Base-by-base conservation (phyloP, 257 asterid genomes). In the Solanum habrochaites region DNA sequence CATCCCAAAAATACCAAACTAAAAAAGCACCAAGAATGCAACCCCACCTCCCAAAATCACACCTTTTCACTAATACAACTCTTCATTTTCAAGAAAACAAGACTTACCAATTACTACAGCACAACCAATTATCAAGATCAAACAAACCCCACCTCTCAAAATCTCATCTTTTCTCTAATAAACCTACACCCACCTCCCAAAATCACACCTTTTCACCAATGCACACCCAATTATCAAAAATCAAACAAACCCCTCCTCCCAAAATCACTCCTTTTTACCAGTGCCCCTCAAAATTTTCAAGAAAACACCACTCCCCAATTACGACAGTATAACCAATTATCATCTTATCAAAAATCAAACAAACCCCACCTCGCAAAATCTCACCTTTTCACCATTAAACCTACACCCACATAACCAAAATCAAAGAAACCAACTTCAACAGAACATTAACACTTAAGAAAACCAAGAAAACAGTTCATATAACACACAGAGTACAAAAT, bases 11-110 rank as follows among this genome's bases (percentile, higher is more conserved):
- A n/a, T 39, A 25, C 42, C 62, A 64, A 52, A 29, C 69, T 18
- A 47, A 8, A 71, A 71, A 86, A 92, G 88, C 42, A 52, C 87
- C 74, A 87, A 87, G 66, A 87, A 62, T 91, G 42, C 90, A 93
- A 92, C 85, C 87, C 90, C 91, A 89, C 90, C 90, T 83, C 92
- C 88, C 89, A 90, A 86, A 88, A 91, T 87, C 91, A 88, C 86
- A 86, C 71, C 80, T 71, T 82, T 87, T 58, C 87, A 74, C 88
- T 83, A 43, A 86, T 40, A 91, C 77, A 69, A 29, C 91, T 91
- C 85, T 89, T 82, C 37, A 85, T 60, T 86, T 58, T 83, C 81
- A 78, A n/a, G 91, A 90, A 70, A 62, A 90, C 82, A 29, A 8
- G 14, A 88, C 86, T 83, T 91, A 90, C 80, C 97, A 93, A 90